These are phyloP conservation scores for Exophiala alcalophila DNA, from an alignment of 2,329 filamentous ascomycete species.

Conservation along the genomic window DNA sequence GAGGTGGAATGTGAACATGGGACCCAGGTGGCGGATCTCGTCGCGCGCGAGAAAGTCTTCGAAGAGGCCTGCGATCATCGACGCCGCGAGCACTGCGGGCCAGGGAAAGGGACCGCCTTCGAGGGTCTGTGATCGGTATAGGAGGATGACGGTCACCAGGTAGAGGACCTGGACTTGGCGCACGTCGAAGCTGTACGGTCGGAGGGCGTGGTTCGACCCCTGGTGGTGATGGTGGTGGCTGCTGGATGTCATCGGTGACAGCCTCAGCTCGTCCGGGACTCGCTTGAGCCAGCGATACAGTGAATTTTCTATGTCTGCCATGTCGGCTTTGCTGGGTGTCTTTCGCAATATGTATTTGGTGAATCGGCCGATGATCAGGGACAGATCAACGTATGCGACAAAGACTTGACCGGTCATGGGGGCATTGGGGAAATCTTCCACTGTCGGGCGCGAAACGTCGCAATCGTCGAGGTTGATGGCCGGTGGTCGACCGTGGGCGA, in stretches of 20 bases:
- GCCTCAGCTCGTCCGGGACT: constrained; percentile 35
- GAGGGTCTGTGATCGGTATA: constrained; percentile 6
- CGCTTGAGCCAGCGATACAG: constrained; percentile 40
- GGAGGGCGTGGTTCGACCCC: too few relatives aligned
- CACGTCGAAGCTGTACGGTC: constrained; percentile 33
- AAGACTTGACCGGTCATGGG: constrained; percentile 37
- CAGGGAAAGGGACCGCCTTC: constrained; percentile 27
- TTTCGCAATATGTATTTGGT: constrained; percentile 32
- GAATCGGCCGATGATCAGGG: constrained; percentile 38
- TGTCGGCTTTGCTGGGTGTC: constrained; percentile 27
- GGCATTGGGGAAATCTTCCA: constrained; percentile 37
- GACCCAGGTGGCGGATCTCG: constrained; percentile 28
- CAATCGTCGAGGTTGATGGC: constrained; percentile 41
- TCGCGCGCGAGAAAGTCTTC: constrained; percentile 43
- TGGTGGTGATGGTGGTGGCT: too few relatives aligned
- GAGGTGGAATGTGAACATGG: constrained; percentile 7
- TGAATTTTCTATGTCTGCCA: constrained; percentile 31
- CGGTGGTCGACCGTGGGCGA: constrained; percentile 42
- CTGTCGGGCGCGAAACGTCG: constrained; percentile 38
- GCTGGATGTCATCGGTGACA: too few relatives aligned
- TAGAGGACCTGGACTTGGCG: constrained; percentile 40
- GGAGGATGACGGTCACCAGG: constrained; percentile 40
- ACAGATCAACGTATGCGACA: constrained; percentile 41
- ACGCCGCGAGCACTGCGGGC: constrained; percentile 41
- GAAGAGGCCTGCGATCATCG: constrained; percentile 42